A percentile compares a stretch with the other conserved stretches of the same genome.
Conservation (phyloP, 768 basidiomycete species). For the Dacryopinax spathularia region DNA sequence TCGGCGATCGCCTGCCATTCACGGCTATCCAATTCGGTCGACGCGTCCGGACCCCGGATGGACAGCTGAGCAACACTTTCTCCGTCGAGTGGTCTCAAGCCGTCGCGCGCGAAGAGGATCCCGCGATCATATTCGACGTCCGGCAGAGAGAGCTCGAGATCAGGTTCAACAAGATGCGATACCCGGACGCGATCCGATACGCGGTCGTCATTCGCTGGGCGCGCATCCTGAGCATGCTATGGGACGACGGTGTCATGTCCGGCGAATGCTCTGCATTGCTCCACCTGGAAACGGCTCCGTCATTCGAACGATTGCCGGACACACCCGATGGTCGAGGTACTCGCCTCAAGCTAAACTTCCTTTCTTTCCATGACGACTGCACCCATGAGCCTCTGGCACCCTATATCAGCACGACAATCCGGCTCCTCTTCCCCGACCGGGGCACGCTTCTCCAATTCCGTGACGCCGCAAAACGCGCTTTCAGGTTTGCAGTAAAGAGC, state of each 20-base stretch:
- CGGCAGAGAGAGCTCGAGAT: not conserved
- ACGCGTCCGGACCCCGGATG: not conserved
- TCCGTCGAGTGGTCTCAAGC: not conserved
- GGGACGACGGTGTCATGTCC: not conserved
- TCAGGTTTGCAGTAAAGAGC: not conserved
- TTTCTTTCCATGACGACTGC: not conserved
- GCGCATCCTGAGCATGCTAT: not conserved
- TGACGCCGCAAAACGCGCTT: not conserved
- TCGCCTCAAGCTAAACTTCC: not conserved
- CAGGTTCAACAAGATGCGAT: not conserved
- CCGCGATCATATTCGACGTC: not conserved
- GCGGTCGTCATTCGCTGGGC: not conserved
- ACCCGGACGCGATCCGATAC: not conserved
- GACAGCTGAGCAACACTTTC: not conserved
- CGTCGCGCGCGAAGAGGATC: not conserved
- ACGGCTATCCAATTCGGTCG: not conserved
- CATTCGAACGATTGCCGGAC: not conserved
- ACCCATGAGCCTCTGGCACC: not conserved
- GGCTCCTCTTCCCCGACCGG: not conserved
- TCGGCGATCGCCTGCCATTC: not conserved
- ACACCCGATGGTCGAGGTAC: not conserved
- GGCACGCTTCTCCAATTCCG: not conserved
- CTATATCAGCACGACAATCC: not conserved
- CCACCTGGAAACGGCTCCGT: not conserved
- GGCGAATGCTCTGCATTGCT: not conserved